Evolutionary conservation across 768 basidiomycete genomes (phyloP), one percentile per base, ranked within the genome.

Genomic region (Xerocomus spinulosus): DNA sequence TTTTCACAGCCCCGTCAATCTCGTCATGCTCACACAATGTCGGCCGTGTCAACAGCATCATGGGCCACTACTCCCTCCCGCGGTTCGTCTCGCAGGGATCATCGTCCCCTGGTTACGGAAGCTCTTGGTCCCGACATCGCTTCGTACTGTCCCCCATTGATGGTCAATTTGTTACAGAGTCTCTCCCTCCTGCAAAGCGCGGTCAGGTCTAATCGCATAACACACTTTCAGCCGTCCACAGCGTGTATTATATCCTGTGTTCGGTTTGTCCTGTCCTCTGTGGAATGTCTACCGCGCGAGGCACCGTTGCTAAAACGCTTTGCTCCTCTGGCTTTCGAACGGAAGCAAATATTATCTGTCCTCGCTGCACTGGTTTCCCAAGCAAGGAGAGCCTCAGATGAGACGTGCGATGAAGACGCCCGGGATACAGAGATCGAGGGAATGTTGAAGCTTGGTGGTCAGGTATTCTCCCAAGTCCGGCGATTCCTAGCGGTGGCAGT

Each of bases 231-330:
- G 60, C 93, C 95, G 6, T 87, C 92, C 3, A 91, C 94, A 0
- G 94, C 93, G 13, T 93, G 85, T 67, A 87, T 98, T 50, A 93
- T 99, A 56, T 92, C 92, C 12, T 91, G 89, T 45, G 92, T 98
- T 39, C 86, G 94, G 26, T 81, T 85, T 24, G 85, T 95, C 15
- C 77, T 99, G 36, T 80, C 83, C 24, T 79, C 85, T 10, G 83
- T 91, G 14, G 87, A 87, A 49, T 94, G 91, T 46, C 75, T 96
- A 20, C 81, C 83, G 33, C 84, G 90, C 37, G 91, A 95, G 53
- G 85, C 91, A 1, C 75, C 77, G 0, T 68, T 87, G 18, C 76
- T 99, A 17, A 79, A 76, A 53, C 74, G 71, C 38, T 82, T 81
- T 56, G 79, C 86, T 0, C 50, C 73, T 4, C 75, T 99, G 30